Base-by-base conservation (phyloP, 2,329 filamentous ascomycete genomes). In the Aspergillus pseudoglaucus region DNA sequence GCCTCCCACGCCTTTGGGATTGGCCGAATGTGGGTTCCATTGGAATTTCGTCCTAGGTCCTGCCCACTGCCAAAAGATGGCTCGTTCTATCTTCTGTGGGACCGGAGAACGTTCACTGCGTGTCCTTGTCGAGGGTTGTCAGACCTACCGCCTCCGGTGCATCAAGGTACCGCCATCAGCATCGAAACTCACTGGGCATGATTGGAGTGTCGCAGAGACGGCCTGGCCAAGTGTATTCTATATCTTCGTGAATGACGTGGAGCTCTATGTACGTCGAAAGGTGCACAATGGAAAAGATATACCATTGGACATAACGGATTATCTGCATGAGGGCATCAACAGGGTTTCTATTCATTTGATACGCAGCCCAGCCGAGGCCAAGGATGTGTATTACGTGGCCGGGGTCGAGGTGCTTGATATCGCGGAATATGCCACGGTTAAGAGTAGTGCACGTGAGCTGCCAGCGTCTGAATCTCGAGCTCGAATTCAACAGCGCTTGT, bases 231-330 rank as follows among this genome's bases (percentile, higher is more conserved):
- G 78, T 32, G 78, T 80, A 44, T 74, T 89, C 0, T 88, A 84
- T 51, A 75, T 91, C 51, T 74, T 77, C 14, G 65, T 94, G 51
- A 95, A 95, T 56, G 73, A 66, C 0, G 60, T 68, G 0, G 71
- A 81, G 9, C 63, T 88, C 14, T 71, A 74, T 20, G 64, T 81
- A 8, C 79, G 85, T 37, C 79, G 85, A 23, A 88, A 87, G 57
- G 65, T 80, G 1, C 84, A 93, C 52, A 79, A 90, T 59, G 84
- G 83, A 9, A 87, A 84, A 56, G 87, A 94, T 57, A 66, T 89
- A 7, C 84, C 90, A 0, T 72, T 87, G 5, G 88, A 95, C 55
- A 71, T 95, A 20, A 90, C 88, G 2, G 52, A 63, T 1, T 64
- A 79, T 17, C 55, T 94, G 4, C 62, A 59, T 7, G 55, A 68